Percentiles rank a stretch among this genome's conserved stretches.
These are phyloP conservation scores for Mycena crocata DNA, from an alignment of 768 basidiomycete genomes.

Conservation along the genomic window DNA sequence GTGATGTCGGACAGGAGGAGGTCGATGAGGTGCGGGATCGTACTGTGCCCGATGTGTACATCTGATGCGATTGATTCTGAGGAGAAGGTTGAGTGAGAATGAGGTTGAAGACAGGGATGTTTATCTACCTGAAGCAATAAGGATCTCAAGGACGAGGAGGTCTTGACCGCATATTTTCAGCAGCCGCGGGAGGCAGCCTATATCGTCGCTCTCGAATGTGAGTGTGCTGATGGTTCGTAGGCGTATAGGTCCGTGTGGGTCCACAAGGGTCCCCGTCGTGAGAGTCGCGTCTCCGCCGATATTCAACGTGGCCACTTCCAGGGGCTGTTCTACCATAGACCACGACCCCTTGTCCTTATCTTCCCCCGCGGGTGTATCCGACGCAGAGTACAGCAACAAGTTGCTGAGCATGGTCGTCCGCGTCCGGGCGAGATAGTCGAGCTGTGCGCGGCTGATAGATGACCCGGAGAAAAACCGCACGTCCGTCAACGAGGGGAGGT, in stretches of 20 bases:
- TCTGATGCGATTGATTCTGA: neutral
- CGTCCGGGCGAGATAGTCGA: neutral
- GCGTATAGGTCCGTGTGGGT: neutral
- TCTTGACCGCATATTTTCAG: neutral
- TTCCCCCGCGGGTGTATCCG: conserved; percentile 13
- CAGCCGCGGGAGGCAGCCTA: conserved; percentile 1
- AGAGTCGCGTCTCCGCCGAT: conserved; percentile 10
- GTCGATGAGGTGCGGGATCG: conserved; percentile 4
- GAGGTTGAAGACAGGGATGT: neutral
- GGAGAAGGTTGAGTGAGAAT: neutral
- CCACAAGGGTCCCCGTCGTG: neutral
- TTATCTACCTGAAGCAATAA: neutral
- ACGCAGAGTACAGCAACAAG: conserved; percentile 16
- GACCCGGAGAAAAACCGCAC: conserved; percentile 18
- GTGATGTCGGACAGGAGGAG: conserved; percentile 11
- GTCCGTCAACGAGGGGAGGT: conserved; percentile 5
- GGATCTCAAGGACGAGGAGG: conserved; percentile 8
- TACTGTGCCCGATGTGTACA: conserved; percentile 1
- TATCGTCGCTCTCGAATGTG: conserved; percentile 15
- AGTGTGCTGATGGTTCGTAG: neutral
- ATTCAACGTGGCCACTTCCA: neutral
- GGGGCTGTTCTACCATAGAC: neutral
- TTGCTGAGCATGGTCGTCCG: neutral
- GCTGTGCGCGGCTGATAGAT: conserved; percentile 9
- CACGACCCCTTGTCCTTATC: neutral